Conservation (phyloP, 495 filamentous ascomycete genomes). For the Daldinia loculata region DNA sequence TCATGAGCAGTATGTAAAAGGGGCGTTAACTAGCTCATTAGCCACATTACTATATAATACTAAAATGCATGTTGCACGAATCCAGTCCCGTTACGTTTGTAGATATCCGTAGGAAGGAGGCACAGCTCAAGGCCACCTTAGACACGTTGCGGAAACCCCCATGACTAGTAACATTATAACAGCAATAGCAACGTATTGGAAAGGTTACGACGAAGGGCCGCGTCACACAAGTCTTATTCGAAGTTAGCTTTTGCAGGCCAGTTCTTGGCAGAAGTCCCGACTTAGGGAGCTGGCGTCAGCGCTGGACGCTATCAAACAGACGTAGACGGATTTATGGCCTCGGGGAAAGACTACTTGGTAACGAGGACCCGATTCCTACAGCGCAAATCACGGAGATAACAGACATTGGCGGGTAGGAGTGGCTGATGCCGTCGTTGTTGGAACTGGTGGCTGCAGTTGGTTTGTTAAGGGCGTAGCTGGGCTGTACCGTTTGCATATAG, state of each 20-base stretch:
- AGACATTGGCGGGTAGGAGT: not conserved
- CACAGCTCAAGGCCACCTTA: slow-evolving; percentile 3
- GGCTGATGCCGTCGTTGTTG: not conserved
- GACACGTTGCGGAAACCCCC: not conserved
- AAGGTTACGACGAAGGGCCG: slow-evolving; percentile 14
- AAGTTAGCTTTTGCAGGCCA: slow-evolving; percentile 2
- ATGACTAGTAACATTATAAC: not conserved
- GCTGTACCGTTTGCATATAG: not conserved
- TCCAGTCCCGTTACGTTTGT: slow-evolving; percentile 2
- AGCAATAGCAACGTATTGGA: not conserved
- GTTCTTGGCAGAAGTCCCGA: slow-evolving; percentile 30
- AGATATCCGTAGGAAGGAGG: slow-evolving; percentile 10
- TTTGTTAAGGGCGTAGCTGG: not conserved
- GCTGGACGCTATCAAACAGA: not conserved
- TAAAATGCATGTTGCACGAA: slow-evolving; percentile 5
- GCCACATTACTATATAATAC: not conserved
- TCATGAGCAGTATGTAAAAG: not conserved
- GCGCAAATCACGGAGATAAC: not conserved
- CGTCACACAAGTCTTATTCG: slow-evolving; percentile 23
- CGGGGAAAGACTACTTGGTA: not conserved
- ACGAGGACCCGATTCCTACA: not conserved
- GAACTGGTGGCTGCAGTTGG: not conserved
- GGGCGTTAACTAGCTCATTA: not conserved
- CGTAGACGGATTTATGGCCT: not conserved
- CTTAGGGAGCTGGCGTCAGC: slow-evolving; percentile 10